Evolutionary conservation across 1,139 yeast species (phyloP).

Genomic region (Magnusiomyces tetraspermus): DNA sequence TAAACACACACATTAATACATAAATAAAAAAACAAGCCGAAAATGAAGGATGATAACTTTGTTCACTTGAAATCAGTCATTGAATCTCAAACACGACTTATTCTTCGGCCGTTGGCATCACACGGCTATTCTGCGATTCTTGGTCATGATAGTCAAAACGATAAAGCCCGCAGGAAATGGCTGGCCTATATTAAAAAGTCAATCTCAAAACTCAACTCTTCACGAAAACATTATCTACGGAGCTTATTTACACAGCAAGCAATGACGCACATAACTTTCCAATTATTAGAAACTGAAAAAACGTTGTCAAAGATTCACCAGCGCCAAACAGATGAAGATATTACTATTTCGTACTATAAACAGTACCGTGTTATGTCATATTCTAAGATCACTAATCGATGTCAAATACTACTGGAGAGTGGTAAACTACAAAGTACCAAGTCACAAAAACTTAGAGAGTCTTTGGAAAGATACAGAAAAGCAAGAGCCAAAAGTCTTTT

Average conservation of each 20-base stretch:
- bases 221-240: neutral
- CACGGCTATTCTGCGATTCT: neutral
- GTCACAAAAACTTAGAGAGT: neutral
- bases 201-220: neutral
- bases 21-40: neutral
- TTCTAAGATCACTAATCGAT: neutral
- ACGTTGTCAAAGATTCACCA: neutral
- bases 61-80: neutral
- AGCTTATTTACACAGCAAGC: constrained; percentile 1
- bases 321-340: neutral
- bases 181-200: neutral
- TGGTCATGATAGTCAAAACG: neutral
- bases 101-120: neutral
- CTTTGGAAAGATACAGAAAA: neutral
- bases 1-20: neutral
- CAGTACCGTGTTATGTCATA: neutral
- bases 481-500: neutral
- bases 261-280: neutral
- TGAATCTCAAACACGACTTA: neutral
- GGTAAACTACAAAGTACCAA: neutral
- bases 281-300: neutral
- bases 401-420: neutral
- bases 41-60: neutral
- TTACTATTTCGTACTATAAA: neutral
- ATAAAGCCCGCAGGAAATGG: neutral